These are phyloP conservation scores for Pyrenopolyporus hunteri DNA, from an alignment of 495 filamentous ascomycete species.

Conservation along the genomic window DNA sequence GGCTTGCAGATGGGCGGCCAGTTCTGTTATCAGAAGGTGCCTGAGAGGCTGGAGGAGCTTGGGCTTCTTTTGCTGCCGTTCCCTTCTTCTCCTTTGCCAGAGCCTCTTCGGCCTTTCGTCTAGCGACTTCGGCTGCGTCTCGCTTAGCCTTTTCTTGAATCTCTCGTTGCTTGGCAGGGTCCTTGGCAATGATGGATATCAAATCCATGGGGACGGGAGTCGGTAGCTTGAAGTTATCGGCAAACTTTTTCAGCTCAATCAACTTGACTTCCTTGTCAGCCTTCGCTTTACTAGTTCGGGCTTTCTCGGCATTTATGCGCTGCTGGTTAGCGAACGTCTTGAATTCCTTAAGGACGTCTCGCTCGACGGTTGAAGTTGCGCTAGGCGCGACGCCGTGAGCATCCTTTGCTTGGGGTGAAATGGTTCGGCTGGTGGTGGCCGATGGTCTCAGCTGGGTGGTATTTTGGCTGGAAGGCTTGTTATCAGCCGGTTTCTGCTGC, in stretches of 20 bases:
- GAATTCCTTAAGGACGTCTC: conserved; percentile 78
- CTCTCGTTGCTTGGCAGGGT: conserved; percentile 86
- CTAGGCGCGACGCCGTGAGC: conserved; percentile 54
- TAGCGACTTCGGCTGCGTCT: conserved; percentile 66
- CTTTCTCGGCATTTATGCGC: conserved; percentile 68
- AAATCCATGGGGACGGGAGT: conserved; percentile 91
- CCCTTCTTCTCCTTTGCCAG: conserved; percentile 50
- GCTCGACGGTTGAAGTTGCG: conserved; percentile 77
- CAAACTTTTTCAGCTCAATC: conserved; percentile 93
- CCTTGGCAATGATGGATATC: conserved; percentile 94
- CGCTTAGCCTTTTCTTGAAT: conserved; percentile 85
- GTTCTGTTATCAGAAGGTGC: conserved; percentile 35
- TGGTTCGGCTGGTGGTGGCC: conserved; percentile 45
- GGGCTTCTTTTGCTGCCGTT: conserved; percentile 43
- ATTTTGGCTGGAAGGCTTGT: conserved; percentile 42
- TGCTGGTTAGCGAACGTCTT: conserved; percentile 72
- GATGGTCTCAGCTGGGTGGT: conserved; percentile 39
- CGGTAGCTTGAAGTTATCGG: conserved; percentile 87
- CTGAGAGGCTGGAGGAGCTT: conserved; percentile 39
- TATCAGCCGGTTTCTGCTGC: conserved; percentile 44
- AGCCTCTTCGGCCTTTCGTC: conserved; percentile 45
- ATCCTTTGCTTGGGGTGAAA: conserved; percentile 50
- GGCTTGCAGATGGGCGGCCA: conserved; percentile 33
- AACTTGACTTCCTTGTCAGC: conserved; percentile 88
- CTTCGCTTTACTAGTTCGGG: conserved; percentile 72